Evolutionary conservation across 2,329 filamentous ascomycete species (phyloP).

Genomic region (Samsoniella hepiali): DNA sequence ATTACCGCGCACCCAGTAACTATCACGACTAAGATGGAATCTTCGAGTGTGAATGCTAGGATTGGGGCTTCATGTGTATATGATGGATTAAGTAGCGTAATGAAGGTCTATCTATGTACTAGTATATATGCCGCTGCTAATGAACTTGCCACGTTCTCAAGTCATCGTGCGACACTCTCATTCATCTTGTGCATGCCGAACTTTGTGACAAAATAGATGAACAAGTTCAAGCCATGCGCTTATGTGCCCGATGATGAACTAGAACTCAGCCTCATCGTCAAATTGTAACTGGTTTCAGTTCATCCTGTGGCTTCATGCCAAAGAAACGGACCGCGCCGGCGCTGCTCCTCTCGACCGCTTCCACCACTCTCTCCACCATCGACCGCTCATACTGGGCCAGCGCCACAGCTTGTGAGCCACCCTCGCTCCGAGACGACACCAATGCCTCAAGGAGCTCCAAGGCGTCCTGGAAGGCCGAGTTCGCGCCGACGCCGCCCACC

Average conservation of each 20-base stretch:
- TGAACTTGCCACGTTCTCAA: background rate
- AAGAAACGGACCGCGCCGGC: slow-evolving; percentile 10
- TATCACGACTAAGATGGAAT: background rate
- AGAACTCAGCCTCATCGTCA: background rate
- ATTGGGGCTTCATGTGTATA: background rate
- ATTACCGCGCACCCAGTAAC: background rate
- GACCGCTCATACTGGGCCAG: slow-evolving; percentile 9
- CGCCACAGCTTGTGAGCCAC: background rate
- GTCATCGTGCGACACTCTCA: background rate
- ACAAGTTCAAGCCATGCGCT: too few species aligned
- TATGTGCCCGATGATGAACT: too few species aligned
- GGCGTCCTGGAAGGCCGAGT: slow-evolving; percentile 18
- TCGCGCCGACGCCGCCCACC: slow-evolving; percentile 18
- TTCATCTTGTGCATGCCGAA: too few species aligned
- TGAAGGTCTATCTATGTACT: background rate
- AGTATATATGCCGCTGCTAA: background rate
- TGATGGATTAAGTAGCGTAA: background rate
- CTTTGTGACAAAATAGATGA: too few species aligned
- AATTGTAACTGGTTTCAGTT: background rate
- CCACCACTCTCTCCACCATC: slow-evolving; percentile 6
- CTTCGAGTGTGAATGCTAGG: background rate
- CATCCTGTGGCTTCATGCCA: slow-evolving; percentile 12
- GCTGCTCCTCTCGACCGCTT: slow-evolving; percentile 4
- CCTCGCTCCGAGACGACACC: background rate
- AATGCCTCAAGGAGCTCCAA: slow-evolving; percentile 7